Conservation (phyloP, 768 basidiomycete genomes). For the Termitomyces titanicus region DNA sequence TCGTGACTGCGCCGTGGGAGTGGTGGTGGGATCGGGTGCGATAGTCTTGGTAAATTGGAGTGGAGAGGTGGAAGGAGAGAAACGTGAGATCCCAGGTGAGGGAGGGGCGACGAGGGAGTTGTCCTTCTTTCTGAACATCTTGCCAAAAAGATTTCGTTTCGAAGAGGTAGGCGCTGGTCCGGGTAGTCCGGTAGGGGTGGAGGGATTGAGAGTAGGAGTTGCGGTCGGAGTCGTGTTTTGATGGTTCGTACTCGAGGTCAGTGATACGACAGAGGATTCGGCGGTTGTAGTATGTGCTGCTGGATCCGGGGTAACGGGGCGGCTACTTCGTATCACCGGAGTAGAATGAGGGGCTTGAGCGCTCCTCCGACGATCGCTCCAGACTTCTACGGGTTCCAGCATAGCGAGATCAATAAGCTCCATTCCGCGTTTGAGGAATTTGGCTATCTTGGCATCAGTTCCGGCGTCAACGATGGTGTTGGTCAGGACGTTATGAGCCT, state of each 20-base stretch:
- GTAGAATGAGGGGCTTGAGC: background rate
- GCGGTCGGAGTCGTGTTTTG: slow-evolving; percentile 11
- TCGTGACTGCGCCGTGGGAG: slow-evolving; percentile 11
- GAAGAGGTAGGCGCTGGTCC: slow-evolving; percentile 7
- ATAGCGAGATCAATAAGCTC: slow-evolving; percentile 76
- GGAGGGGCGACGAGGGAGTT: slow-evolving; percentile 13
- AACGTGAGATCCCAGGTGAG: slow-evolving; percentile 25
- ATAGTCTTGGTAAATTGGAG: slow-evolving; percentile 6
- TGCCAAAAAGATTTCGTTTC: slow-evolving; percentile 65
- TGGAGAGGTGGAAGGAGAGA: slow-evolving; percentile 6
- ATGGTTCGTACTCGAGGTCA: slow-evolving; percentile 6
- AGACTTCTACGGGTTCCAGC: slow-evolving; percentile 81
- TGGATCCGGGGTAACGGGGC: slow-evolving; percentile 18
- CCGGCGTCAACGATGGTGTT: slow-evolving; percentile 87
- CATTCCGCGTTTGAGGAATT: slow-evolving; percentile 66
- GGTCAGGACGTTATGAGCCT: slow-evolving; percentile 84
- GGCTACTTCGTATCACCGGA: slow-evolving; percentile 20
- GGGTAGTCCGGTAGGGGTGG: background rate
- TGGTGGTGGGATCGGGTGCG: slow-evolving; percentile 8
- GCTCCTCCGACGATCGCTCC: slow-evolving; percentile 34
- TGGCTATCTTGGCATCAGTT: slow-evolving; percentile 82
- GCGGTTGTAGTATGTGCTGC: slow-evolving; percentile 10
- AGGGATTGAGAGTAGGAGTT: background rate
- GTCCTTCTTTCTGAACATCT: slow-evolving; percentile 59
- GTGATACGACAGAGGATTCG: slow-evolving; percentile 17